Percentiles rank a stretch among this genome's conserved stretches.
phyloP scores from a whole-genome alignment of 1,139 yeast genomes.

The Saccharomyces hybrid region DNA sequence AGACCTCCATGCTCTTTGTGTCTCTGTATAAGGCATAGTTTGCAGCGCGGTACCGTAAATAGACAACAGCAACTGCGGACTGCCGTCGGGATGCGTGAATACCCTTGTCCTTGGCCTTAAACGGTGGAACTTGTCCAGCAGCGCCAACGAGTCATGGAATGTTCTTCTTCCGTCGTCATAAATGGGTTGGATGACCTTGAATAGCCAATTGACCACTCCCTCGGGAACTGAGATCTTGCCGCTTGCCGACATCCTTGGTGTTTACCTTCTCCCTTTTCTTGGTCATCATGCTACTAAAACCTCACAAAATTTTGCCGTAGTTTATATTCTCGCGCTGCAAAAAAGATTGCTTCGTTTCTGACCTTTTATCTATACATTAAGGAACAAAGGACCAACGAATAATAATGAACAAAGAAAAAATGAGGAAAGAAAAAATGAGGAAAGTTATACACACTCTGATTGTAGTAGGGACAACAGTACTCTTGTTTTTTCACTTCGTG shows the following conservation, averaged over 20 bases:
- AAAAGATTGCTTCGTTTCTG: neutral
- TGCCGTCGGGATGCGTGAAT: conserved; percentile 54
- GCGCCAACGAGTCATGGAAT: conserved; percentile 54
- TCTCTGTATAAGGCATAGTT: too few relatives aligned
- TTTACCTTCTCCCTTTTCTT: neutral
- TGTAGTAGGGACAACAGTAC: too few relatives aligned
- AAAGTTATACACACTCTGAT: too few relatives aligned
- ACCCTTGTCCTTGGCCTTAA: conserved; percentile 67
- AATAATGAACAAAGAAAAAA: conserved; percentile 1
- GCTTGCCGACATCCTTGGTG: neutral
- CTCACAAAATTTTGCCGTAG: neutral
- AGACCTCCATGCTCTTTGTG: too few relatives aligned
- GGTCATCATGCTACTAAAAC: neutral
- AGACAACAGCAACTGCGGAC: conserved; percentile 51
- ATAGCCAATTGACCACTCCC: conserved; percentile 49
- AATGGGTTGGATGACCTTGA: conserved; percentile 48
- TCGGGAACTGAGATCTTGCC: conserved; percentile 11
- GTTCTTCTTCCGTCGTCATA: conserved; percentile 40
- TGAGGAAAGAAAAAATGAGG: too few relatives aligned
- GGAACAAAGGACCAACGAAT: conserved; percentile 1
- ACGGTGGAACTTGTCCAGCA: conserved; percentile 43
- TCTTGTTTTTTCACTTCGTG: too few relatives aligned
- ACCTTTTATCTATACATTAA: neutral
- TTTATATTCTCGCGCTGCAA: neutral
- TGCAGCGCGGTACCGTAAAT: conserved; percentile 61